phyloP scores from a whole-genome alignment of 1,139 yeast genomes.

The Diutina siamensis region DNA sequence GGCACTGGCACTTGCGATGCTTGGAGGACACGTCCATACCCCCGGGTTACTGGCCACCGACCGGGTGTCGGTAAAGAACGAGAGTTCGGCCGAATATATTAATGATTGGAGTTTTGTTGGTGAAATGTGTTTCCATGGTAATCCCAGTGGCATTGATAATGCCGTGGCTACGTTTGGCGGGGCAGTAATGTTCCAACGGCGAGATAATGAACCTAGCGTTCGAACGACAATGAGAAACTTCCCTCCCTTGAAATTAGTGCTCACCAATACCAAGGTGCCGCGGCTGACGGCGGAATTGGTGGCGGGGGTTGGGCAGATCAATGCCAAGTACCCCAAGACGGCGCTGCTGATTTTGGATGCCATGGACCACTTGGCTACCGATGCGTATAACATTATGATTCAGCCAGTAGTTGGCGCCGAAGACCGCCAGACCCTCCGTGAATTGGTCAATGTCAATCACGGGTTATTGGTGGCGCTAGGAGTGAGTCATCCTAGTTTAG shows the following conservation, averaged over 20 bases:
- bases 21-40: constrained; percentile 42
- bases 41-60: constrained; percentile 15
- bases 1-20: constrained; percentile 57
- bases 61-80: constrained; percentile 20
- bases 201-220: constrained; percentile 45
- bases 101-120: constrained; percentile 89
- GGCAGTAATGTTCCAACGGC: constrained; percentile 80
- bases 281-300: constrained; percentile 81
- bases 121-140: constrained; percentile 92
- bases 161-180: constrained; percentile 96
- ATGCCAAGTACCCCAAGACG: constrained; percentile 41
- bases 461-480: constrained; percentile 80
- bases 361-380: constrained; percentile 55
- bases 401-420: constrained; percentile 35
- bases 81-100: constrained; percentile 42
- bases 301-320: constrained; percentile 54
- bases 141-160: constrained; percentile 94
- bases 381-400: constrained; percentile 51
- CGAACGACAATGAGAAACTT: constrained; percentile 59
- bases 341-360: constrained; percentile 53
- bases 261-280: constrained; percentile 80
- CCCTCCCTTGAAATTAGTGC: constrained; percentile 62
- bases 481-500: constrained; percentile 86
- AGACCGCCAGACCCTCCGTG: constrained; percentile 29
- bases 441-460: constrained; percentile 75